Evolutionary conservation across 225 moss, liverwort and hornwort species (phyloP).

Genomic region (Marchantia polymorpha): DNA sequence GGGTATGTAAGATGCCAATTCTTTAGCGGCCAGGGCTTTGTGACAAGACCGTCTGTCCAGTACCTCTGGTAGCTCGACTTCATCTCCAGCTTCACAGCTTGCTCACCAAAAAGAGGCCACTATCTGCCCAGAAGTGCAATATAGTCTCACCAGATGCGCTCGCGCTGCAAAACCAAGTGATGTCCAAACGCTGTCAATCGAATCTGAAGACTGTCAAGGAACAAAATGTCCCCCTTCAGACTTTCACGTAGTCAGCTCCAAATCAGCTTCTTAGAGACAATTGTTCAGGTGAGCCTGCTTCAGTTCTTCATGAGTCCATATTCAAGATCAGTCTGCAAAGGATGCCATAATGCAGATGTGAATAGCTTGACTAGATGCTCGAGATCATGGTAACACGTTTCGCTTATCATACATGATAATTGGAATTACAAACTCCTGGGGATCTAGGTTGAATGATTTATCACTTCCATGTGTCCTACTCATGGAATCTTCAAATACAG

Average conservation of each 20-base stretch:
- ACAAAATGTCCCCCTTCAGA: constrained; percentile 21
- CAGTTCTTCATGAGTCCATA: constrained; percentile 76
- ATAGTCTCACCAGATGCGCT: constrained; percentile 35
- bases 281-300: constrained; percentile 47
- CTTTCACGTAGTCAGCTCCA: constrained; percentile 2
- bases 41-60: constrained; percentile 26
- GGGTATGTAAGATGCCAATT: constrained; percentile 36
- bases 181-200: constrained; percentile 27
- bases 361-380: too few relatives aligned
- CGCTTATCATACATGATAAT: constrained; percentile 35
- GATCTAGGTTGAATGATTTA: too few relatives aligned
- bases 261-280: constrained; percentile 10
- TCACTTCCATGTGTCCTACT: too few relatives aligned
- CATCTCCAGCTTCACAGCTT: constrained; percentile 72
- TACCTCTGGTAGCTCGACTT: constrained; percentile 32
- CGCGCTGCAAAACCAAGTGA: constrained; percentile 35
- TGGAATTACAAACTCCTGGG: constrained; percentile 50
- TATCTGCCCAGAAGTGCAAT: constrained; percentile 69
- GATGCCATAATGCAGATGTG: constrained; percentile 54
- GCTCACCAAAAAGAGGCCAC: constrained; percentile 81
- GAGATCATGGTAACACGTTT: too few relatives aligned
- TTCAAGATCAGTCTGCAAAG: constrained; percentile 62
- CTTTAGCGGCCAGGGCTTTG: constrained; percentile 31
- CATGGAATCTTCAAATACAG: too few relatives aligned
- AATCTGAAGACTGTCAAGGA: constrained; percentile 28